phyloP scores from a whole-genome alignment of 2,329 filamentous ascomycete genomes.

The Pseudocercospora vitis region DNA sequence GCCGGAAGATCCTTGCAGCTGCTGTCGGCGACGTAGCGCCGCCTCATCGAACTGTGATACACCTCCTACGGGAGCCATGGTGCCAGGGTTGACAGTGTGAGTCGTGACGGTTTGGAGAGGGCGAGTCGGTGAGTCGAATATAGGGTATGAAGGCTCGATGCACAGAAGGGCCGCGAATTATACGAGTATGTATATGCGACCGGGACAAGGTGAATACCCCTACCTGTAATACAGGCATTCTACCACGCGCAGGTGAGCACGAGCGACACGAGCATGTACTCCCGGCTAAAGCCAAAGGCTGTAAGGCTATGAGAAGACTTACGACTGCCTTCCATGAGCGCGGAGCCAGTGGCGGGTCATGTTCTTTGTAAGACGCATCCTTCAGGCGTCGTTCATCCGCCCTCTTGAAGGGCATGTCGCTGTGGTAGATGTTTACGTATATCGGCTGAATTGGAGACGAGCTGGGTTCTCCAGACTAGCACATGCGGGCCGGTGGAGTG shows the following conservation, averaged over 20 bases:
- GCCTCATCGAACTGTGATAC: slow-evolving; percentile 42
- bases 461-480: slow-evolving; percentile 16
- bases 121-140: too few relatives aligned
- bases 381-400: not conserved
- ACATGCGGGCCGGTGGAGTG: slow-evolving; percentile 1
- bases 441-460: slow-evolving; percentile 14
- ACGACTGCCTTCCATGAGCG: not conserved
- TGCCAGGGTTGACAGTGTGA: not conserved
- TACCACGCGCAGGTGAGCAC: slow-evolving; percentile 7
- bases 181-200: not conserved
- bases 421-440: not conserved
- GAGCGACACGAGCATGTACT: not conserved
- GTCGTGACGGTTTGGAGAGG: not conserved
- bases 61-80: slow-evolving; percentile 43
- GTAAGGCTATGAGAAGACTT: not conserved
- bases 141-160: not conserved
- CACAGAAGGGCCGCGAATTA: too few relatives aligned
- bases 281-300: slow-evolving; percentile 9
- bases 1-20: slow-evolving; percentile 44
- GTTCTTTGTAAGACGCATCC: not conserved
- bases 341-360: not conserved
- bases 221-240: slow-evolving; percentile 3
- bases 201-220: slow-evolving; percentile 12
- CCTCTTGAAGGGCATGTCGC: not conserved
- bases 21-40: slow-evolving; percentile 44